A percentile compares a stretch with the other conserved stretches of the same genome.
Evolutionary conservation across 1,284 basidiomycete genomes (phyloP).

Genomic region (Vanrija humicola): DNA sequence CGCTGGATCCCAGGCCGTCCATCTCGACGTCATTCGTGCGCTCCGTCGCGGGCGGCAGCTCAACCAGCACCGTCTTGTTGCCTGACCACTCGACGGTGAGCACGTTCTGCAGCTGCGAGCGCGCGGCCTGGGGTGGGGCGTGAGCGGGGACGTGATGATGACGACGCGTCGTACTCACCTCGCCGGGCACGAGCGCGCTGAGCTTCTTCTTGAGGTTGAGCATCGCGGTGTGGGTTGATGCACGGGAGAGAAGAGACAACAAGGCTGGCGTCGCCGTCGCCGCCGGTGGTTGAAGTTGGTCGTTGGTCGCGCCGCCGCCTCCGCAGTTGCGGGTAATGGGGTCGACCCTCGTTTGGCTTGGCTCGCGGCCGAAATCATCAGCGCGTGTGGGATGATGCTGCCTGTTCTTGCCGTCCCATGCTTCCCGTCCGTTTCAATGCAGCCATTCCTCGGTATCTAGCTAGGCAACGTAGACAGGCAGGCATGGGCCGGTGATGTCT

Average conservation of each 20-base stretch:
- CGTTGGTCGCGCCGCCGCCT: too few relatives aligned
- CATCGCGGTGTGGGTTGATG: conserved; percentile 2
- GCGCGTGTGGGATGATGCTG: too few relatives aligned
- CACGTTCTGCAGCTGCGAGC: conserved; percentile 32
- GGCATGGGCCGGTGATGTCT: too few relatives aligned
- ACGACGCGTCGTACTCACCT: conserved; percentile 12
- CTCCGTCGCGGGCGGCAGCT: conserved; percentile 21
- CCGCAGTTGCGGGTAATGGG: background rate
- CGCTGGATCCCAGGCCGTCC: conserved; percentile 12
- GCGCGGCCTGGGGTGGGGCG: conserved; percentile 1
- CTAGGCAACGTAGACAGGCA: too few relatives aligned
- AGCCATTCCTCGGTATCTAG: too few relatives aligned
- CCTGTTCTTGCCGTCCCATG: too few relatives aligned
- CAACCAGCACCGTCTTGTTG: conserved; percentile 41
- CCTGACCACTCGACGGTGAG: conserved; percentile 44
- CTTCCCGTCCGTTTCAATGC: too few relatives aligned
- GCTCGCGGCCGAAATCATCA: too few relatives aligned
- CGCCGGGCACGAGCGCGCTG: conserved; percentile 17
- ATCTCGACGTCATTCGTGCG: conserved; percentile 29
- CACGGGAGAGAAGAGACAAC: too few relatives aligned
- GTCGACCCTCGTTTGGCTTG: too few relatives aligned
- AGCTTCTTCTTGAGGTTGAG: conserved; percentile 23
- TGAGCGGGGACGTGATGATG: background rate
- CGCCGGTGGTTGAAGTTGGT: too few relatives aligned
- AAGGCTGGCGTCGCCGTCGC: too few relatives aligned